These are phyloP conservation scores for Solanum appendiculatum DNA, from an alignment of 257 asterid genomes.

Conservation along the genomic window DNA sequence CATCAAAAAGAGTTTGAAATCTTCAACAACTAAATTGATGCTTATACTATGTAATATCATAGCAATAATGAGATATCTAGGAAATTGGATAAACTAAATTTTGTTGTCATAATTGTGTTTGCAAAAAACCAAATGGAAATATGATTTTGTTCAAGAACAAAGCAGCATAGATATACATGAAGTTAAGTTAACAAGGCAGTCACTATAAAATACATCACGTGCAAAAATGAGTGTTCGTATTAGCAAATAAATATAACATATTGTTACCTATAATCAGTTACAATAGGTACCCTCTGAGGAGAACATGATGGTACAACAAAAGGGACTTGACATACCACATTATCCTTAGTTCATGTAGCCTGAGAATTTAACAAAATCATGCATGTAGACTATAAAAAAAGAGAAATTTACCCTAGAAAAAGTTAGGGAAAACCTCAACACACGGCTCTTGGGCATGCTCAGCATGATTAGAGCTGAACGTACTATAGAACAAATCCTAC, in stretches of 20 bases:
- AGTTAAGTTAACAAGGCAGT: neutral
- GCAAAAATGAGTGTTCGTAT: neutral
- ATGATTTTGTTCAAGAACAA: neutral
- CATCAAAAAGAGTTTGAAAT: neutral
- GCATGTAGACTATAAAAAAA: no score
- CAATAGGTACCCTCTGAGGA: neutral
- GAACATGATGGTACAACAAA: neutral
- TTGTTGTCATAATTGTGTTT: neutral
- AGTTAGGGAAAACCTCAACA: no score
- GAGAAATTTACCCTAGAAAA: neutral
- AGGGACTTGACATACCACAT: neutral
- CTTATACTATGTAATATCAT: neutral
- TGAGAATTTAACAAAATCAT: neutral
- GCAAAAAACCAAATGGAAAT: neutral
- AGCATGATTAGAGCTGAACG: no score
- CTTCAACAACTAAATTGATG: no score
- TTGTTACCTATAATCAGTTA: neutral
- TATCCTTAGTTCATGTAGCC: neutral
- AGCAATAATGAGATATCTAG: no score
- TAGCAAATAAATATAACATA: neutral
- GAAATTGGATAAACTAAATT: no score
- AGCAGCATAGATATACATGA: neutral
- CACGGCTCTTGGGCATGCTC: no score
- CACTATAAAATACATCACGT: neutral
- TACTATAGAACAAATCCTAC: neutral